Base-by-base conservation (phyloP, 2,329 filamentous ascomycete species). In the Cytospora piceae region DNA sequence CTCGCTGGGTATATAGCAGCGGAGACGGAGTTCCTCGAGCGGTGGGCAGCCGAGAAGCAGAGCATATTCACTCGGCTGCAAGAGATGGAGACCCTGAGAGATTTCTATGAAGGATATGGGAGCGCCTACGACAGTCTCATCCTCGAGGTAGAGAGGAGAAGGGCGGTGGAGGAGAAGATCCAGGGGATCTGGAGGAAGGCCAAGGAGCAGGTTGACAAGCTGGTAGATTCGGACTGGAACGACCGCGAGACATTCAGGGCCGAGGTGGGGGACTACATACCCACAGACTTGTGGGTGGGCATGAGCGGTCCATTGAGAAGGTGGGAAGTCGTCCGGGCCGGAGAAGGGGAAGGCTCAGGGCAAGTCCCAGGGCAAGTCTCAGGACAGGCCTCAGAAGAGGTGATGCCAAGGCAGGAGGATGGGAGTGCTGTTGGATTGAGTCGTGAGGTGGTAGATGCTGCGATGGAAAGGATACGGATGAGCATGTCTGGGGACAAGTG, bases 91-190 rank as follows among this genome's bases (percentile, higher is more conserved):
- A 86, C 87, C 27, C 85, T 97, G 72, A 84, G 88, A 14, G 82
- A 86, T n/a, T 92, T 97, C 72, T 98, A 97, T 76, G 90, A 94
- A 67, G 89, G 90, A 22, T 99, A 98, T 72, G 83, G 91, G 24
- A 85, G 87, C 61, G 92, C 93, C 0, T 98, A 99, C 73, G 90
- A 93, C 70, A 88, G 90, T 24, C 81, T 99, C 15, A 84, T 97
- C 29, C 83, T 96, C 1, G 95, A 99, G 76, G 90, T 93, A 7
- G 90, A 90, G 61, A 84, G 95, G 29, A 85, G 95, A 12, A 87
- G 87, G 67, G 81, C 84, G 17, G 87, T 92, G 42, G 91, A 95
- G 72, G 87, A 90, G 37, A 88, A 90, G 68, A 90, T 96, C 61
- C 84, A 89, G 70, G 83, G 82, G 53, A 87, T 96, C 31, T 90